A percentile compares a stretch with the other conserved stretches of the same genome.
phyloP scores from a whole-genome alignment of 345 rosid genomes.

The Lenwebbia sp. region DNA sequence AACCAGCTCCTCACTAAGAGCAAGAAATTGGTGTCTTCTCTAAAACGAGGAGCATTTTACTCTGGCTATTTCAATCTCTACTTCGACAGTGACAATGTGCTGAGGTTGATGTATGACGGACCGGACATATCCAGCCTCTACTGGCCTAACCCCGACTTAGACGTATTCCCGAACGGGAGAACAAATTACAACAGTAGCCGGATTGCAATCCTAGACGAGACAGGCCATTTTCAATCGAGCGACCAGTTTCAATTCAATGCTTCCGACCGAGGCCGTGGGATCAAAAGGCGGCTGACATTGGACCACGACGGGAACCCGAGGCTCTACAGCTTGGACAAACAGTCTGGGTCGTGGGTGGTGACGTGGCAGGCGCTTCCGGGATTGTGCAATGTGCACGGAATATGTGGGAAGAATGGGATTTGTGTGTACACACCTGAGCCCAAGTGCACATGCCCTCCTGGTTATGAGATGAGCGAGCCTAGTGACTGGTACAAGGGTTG shows the following conservation, averaged over 20 bases:
- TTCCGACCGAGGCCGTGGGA: slow-evolving; percentile 17
- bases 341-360: slow-evolving; percentile 16
- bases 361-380: slow-evolving; percentile 19
- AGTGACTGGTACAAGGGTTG: slow-evolving; percentile 34
- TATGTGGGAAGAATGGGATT: slow-evolving; percentile 33
- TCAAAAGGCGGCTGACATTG: slow-evolving; percentile 26
- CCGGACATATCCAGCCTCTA: slow-evolving; percentile 30
- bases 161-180: slow-evolving; percentile 1
- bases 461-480: slow-evolving; percentile 14
- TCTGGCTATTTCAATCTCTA: slow-evolving; percentile 13
- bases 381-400: slow-evolving; percentile 25
- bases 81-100: slow-evolving; percentile 28
- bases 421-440: slow-evolving; percentile 21
- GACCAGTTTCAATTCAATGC: slow-evolving; percentile 19
- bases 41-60: slow-evolving; percentile 6
- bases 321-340: slow-evolving; percentile 19
- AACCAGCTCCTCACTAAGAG: slow-evolving; percentile 18
- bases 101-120: slow-evolving; percentile 29
- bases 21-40: slow-evolving; percentile 11
- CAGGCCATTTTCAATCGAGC: slow-evolving; percentile 22
- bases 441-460: slow-evolving; percentile 37
- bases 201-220: slow-evolving; percentile 18
- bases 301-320: slow-evolving; percentile 35
- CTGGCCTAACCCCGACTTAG: slow-evolving; percentile 17
- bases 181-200: slow-evolving; percentile 23